phyloP scores from a whole-genome alignment of 306 rosid genomes.

The Trifolium fragiferum region DNA sequence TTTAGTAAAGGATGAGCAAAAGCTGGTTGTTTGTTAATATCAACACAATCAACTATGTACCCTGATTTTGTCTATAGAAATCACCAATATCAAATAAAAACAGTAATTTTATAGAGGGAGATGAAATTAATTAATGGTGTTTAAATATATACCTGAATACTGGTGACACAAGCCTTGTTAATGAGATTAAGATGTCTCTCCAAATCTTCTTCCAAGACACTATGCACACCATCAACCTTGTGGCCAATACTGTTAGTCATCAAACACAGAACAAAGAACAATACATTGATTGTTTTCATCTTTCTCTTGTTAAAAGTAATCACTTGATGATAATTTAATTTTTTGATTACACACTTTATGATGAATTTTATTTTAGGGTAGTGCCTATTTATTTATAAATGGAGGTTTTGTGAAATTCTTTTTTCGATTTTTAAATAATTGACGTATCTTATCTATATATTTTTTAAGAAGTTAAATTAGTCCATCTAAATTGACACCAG shows the following conservation, averaged over 20 bases:
- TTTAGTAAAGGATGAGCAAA: constrained; percentile 28
- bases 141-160: constrained; percentile 11
- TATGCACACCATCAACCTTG: not conserved
- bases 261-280: constrained; percentile 7
- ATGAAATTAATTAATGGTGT: not conserved
- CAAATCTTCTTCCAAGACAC: not conserved
- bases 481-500: too few relatives aligned
- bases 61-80: constrained; percentile 18
- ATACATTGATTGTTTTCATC: not conserved
- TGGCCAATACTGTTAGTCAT: not conserved
- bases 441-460: too few relatives aligned
- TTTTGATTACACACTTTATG: too few relatives aligned
- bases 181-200: constrained; percentile 25
- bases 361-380: not conserved
- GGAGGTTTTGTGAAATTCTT: too few relatives aligned
- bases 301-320: not conserved
- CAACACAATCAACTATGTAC: constrained; percentile 35
- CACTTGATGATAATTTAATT: too few relatives aligned
- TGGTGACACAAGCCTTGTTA: constrained; percentile 23
- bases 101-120: not conserved
- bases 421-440: too few relatives aligned
- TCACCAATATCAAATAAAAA: not conserved
- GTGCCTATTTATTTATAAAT: too few relatives aligned
- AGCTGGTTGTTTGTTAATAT: constrained; percentile 30
- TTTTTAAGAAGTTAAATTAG: too few relatives aligned